These are phyloP conservation scores for Talaromyces stipitatus DNA, from an alignment of 495 filamentous ascomycete species.

Conservation along the genomic window DNA sequence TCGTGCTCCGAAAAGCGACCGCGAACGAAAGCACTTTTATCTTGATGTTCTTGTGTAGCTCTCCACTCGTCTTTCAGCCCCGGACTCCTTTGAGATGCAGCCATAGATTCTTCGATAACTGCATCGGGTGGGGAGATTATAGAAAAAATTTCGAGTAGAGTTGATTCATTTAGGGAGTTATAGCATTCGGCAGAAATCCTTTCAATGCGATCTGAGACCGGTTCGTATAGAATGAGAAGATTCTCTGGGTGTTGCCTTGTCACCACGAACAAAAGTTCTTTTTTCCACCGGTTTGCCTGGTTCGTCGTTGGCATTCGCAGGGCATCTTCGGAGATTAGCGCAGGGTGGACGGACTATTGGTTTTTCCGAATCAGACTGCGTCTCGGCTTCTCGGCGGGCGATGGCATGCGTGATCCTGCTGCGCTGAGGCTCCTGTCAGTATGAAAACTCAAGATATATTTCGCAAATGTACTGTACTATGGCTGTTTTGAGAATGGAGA, in stretches of 20 bases:
- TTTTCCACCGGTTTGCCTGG: slow-evolving; percentile 1
- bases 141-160: background rate
- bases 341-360: slow-evolving; percentile 25
- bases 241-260: slow-evolving; percentile 12
- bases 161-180: background rate
- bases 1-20: slow-evolving; percentile 14
- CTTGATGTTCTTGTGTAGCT: slow-evolving; percentile 33
- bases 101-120: slow-evolving; percentile 40
- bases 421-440: background rate
- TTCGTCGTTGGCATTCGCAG: slow-evolving; percentile 24
- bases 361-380: slow-evolving; percentile 28
- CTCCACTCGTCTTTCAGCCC: slow-evolving; percentile 52
- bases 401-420: too few species aligned
- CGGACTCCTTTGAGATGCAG: slow-evolving; percentile 51
- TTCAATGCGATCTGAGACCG: slow-evolving; percentile 1
- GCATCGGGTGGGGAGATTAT: slow-evolving; percentile 30
- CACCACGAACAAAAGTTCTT: slow-evolving; percentile 2
- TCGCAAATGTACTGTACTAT: background rate
- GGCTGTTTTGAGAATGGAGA: background rate
- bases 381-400: background rate
- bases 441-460: background rate
- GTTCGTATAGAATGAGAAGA: slow-evolving; percentile 8
- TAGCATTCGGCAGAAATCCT: slow-evolving; percentile 5
- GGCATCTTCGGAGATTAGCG: slow-evolving; percentile 21
- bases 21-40: slow-evolving; percentile 5